Evolutionary conservation across 352 stramenopile species (phyloP), one percentile per base, ranked within the genome.

Genomic region (Nannochloropsis limnetica): DNA sequence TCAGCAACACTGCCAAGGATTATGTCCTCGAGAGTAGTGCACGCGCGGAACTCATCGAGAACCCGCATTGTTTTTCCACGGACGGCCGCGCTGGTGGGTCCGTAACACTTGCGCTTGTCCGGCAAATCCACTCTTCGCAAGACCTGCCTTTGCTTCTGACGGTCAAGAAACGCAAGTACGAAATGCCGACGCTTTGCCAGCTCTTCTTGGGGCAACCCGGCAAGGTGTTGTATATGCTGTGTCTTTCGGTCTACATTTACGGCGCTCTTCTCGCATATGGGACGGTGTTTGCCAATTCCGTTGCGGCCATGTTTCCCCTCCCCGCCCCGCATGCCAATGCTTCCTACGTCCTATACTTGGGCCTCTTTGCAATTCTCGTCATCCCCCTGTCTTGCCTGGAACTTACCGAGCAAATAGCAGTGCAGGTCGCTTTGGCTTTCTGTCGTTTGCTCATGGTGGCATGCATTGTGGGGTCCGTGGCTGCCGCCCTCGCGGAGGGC

Each of bases 121-220:
- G 69, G 44, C 32, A 43, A 79, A 67, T 82, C 6, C 69, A 69
- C 81, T 22, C 22, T 79, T 68, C 81, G 79, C 74, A 83, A 67
- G 27, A 32, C 20, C 20, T 43, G 1, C 45, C 31, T 11, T 83
- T 83, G 81, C 81, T 74, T 25, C 28, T 74, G 49, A 79, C 85
- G 23, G 80, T 87, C 22, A 83, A 81, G 11, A 49, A 85, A 49
- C 86, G 84, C 27, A 88, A 88, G 54, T 86, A 86, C 29, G 86
- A 89, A 80, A 45, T 88, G 22, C 84, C 82, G 68, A 80, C 84
- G 54, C 69, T 89, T 2, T 89, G 85, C 81, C 54, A 80, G 6
- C 80, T 89, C n/a, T 89, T 89, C 79, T 79, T 89, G 31, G 84
- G 84, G n/a, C 43, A 82, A 20, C 37, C 23, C 28, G 86, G 86